Evolutionary conservation across 306 rosid genomes (phyloP).

Genomic region (Ormosia semicastrata): DNA sequence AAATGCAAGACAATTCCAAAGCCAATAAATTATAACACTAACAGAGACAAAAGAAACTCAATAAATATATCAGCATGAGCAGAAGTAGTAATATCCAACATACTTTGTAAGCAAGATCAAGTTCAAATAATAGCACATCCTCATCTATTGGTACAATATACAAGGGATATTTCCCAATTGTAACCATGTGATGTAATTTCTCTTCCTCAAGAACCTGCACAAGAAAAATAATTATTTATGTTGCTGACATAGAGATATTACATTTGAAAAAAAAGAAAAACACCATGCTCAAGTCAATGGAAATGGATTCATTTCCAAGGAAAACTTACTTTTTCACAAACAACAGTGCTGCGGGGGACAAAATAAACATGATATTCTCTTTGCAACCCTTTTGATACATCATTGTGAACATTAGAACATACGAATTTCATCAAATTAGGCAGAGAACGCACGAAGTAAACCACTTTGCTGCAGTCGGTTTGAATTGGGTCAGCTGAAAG

Average conservation of each 20-base stretch:
- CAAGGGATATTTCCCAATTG: slow-evolving; percentile 84
- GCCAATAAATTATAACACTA: not conserved
- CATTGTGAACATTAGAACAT: slow-evolving; percentile 71
- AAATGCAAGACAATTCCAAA: not conserved
- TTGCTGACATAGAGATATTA: not conserved
- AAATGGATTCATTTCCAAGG: not conserved
- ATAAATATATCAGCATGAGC: slow-evolving; percentile 2
- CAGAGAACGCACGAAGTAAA: slow-evolving; percentile 86
- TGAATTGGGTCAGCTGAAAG: slow-evolving; percentile 85
- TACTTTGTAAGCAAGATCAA: slow-evolving; percentile 83
- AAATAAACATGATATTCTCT: slow-evolving; percentile 87
- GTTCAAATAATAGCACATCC: slow-evolving; percentile 86
- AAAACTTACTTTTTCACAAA: slow-evolving; percentile 76
- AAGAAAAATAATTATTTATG: slow-evolving; percentile 32
- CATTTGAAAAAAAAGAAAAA: not conserved
- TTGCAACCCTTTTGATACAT: slow-evolving; percentile 71
- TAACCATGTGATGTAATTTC: slow-evolving; percentile 70
- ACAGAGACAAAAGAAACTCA: slow-evolving; percentile 16
- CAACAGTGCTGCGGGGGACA: slow-evolving; percentile 87
- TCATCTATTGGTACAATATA: slow-evolving; percentile 83
- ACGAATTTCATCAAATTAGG: slow-evolving; percentile 75
- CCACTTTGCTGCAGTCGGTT: slow-evolving; percentile 77
- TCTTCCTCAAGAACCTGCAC: slow-evolving; percentile 92
- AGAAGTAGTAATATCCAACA: slow-evolving; percentile 13
- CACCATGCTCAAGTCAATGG: not conserved